These are phyloP conservation scores for Pinus taeda DNA, from an alignment of 75 land plant genomes.

Conservation along the genomic window DNA sequence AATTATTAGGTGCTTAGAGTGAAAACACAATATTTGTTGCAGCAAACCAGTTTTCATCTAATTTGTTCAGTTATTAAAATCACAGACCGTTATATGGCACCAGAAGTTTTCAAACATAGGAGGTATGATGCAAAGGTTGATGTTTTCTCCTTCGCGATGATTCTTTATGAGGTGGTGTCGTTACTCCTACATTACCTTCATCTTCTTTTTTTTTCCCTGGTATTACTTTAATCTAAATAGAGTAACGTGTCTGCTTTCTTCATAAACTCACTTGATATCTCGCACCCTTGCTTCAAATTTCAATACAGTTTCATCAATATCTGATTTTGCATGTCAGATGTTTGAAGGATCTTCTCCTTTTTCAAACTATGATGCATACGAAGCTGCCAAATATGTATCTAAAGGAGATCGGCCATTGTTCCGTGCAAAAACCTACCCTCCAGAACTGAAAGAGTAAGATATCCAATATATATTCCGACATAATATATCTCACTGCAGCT, in stretches of 20 bases:
- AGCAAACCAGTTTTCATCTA: not conserved
- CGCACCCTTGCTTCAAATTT: conserved; percentile 5
- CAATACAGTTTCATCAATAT: not conserved
- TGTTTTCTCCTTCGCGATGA: conserved; percentile 78
- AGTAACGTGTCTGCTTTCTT: not conserved
- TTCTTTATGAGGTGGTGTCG: conserved; percentile 54
- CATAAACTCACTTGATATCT: not conserved
- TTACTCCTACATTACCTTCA: not conserved
- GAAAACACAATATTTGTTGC: conserved; percentile 4
- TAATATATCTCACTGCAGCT: not conserved
- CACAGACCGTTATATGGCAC: conserved; percentile 70
- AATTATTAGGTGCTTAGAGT: not conserved
- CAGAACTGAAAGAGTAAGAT: conserved; percentile 60
- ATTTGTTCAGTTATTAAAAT: not conserved
- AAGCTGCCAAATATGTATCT: conserved; percentile 64
- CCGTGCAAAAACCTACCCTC: conserved; percentile 40
- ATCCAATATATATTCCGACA: conserved; percentile 1
- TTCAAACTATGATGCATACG: conserved; percentile 59
- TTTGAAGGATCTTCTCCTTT: conserved; percentile 73
- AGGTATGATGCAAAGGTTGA: conserved; percentile 76
- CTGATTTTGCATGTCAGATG: conserved; percentile 41
- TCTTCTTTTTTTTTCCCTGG: conserved; percentile 7
- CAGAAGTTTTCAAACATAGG: conserved; percentile 68
- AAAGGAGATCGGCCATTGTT: conserved; percentile 66
- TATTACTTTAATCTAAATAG: not conserved